phyloP scores from a whole-genome alignment of 257 asterid species.

The Ballota nigra region DNA sequence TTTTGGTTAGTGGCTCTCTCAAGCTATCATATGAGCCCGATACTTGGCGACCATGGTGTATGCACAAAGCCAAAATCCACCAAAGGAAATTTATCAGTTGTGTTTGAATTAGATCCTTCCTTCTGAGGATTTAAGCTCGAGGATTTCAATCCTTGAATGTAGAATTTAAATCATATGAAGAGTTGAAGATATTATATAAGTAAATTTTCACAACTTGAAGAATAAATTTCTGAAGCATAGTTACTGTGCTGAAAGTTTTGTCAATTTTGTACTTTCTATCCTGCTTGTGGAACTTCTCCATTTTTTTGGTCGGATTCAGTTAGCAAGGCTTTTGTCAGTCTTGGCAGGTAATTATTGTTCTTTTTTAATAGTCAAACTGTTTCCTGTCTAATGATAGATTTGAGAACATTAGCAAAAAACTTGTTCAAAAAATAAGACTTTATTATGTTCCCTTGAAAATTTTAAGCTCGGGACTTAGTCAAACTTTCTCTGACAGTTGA shows the following conservation, averaged over 20 bases:
- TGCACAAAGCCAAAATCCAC: background rate
- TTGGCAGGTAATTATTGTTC: background rate
- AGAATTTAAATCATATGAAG: background rate
- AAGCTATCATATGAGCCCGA: background rate
- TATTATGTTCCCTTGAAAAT: background rate
- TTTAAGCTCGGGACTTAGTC: background rate
- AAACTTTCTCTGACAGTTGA: background rate
- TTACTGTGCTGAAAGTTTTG: background rate
- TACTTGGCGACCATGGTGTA: background rate
- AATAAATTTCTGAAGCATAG: background rate
- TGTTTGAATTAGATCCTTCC: background rate
- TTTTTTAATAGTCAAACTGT: background rate
- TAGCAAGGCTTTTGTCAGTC: background rate
- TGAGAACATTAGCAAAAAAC: background rate
- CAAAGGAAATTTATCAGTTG: background rate
- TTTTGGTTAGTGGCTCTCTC: background rate
- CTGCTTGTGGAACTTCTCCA: conserved; percentile 4
- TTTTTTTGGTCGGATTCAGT: background rate
- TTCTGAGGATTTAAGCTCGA: background rate
- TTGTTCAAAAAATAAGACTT: background rate
- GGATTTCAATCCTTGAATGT: background rate
- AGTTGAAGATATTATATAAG: background rate
- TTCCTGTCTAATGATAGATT: background rate
- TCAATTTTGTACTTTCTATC: background rate
- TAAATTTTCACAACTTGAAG: background rate